Conservation (phyloP, 2,329 filamentous ascomycete genomes). For the Aspergillus versicolor region DNA sequence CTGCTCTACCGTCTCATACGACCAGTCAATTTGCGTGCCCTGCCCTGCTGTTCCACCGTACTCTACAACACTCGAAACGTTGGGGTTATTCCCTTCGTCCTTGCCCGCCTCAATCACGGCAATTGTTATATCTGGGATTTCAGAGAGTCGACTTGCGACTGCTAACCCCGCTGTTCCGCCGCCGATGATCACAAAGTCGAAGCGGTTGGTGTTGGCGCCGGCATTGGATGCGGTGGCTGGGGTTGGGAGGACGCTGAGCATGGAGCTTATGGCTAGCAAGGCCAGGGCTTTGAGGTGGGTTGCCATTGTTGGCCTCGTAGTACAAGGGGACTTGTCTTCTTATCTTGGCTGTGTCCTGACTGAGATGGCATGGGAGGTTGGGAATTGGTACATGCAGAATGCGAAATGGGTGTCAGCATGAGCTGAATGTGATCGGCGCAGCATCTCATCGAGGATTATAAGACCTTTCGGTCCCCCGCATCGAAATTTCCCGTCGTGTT, state of each 20-base stretch:
- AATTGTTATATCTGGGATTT: constrained; percentile 25
- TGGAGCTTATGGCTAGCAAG: neutral
- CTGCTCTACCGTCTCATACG: constrained; percentile 40
- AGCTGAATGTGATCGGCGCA: no score
- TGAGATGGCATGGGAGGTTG: no score
- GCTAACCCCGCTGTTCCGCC: constrained; percentile 35
- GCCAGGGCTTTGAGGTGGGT: neutral
- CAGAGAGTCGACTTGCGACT: constrained; percentile 36
- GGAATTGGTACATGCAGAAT: no score
- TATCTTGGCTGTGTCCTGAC: no score
- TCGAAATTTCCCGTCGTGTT: no score
- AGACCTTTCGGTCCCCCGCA: no score
- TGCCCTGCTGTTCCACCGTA: constrained; percentile 25
- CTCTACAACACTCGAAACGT: constrained; percentile 26
- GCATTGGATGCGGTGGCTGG: neutral
- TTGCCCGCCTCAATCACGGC: constrained; percentile 31
- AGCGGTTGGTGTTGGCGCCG: neutral
- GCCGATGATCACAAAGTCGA: constrained; percentile 26
- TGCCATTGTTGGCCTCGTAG: neutral
- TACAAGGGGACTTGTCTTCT: no score
- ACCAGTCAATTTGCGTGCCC: constrained; percentile 41
- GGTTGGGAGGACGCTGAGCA: neutral
- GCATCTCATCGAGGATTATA: no score
- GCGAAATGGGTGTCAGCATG: no score
- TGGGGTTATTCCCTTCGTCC: constrained; percentile 27